Percentiles rank a stretch among this genome's conserved stretches.
Conservation (phyloP, 176 grass and related monocot species). For the Carex parvula region DNA sequence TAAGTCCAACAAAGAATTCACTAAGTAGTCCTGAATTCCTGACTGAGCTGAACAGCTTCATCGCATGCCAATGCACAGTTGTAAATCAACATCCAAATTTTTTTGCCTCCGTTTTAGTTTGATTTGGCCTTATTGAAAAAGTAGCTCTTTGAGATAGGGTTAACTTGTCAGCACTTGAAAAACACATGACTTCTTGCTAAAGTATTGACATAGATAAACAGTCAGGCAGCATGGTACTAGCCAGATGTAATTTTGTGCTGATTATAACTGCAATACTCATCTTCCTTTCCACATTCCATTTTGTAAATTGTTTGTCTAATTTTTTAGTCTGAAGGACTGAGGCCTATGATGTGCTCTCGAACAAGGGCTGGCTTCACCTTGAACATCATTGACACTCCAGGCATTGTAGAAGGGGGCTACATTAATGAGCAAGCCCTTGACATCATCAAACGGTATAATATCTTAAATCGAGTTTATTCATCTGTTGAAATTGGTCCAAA, state of each 20-base stretch:
- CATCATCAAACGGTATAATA: slow-evolving; percentile 78
- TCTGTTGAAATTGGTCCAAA: not conserved
- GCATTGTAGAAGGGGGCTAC: slow-evolving; percentile 94
- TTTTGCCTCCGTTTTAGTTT: not conserved
- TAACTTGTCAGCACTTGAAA: not conserved
- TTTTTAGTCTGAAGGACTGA: slow-evolving; percentile 79
- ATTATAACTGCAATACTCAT: slow-evolving; percentile 2
- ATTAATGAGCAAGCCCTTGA: slow-evolving; percentile 92
- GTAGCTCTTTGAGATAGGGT: not conserved
- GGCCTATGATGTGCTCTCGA: slow-evolving; percentile 74
- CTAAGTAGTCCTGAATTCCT: not conserved
- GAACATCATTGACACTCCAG: slow-evolving; percentile 92
- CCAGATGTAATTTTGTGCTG: not conserved
- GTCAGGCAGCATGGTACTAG: not conserved
- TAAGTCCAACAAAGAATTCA: not conserved
- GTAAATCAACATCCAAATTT: not conserved
- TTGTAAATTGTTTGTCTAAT: not conserved
- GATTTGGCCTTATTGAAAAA: not conserved
- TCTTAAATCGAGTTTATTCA: not conserved
- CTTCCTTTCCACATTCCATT: not conserved
- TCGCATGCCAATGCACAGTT: not conserved
- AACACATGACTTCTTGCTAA: not conserved
- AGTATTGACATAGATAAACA: not conserved
- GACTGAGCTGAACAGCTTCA: not conserved
- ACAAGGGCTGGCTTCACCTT: slow-evolving; percentile 76